phyloP scores from a whole-genome alignment of 2,329 filamentous ascomycete genomes.

The Neopestalotiopsis sp. region DNA sequence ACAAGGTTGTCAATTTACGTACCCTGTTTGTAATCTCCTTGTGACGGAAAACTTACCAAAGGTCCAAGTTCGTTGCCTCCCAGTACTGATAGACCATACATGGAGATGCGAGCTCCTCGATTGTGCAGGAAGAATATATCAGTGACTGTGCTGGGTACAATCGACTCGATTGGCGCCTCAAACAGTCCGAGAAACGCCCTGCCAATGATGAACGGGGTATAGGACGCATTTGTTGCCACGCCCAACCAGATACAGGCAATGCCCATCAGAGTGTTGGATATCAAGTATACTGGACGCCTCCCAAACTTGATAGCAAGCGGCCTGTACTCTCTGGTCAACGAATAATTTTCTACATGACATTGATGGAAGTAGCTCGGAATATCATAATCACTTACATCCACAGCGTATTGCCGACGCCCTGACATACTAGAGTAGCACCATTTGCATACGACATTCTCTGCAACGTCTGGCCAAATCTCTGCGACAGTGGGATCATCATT shows the following conservation, averaged over 20 bases:
- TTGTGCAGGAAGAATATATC: constrained; percentile 41
- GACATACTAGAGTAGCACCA: constrained; percentile 3
- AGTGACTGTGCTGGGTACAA: constrained; percentile 38
- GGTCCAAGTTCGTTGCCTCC: constrained; percentile 39
- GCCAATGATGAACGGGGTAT: constrained; percentile 11
- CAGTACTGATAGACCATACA: constrained; percentile 38
- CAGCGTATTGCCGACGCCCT: constrained; percentile 8
- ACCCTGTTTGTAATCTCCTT: background rate
- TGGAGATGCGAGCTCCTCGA: constrained; percentile 37
- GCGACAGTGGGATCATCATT: constrained; percentile 7
- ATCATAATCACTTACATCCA: constrained; percentile 7
- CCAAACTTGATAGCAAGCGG: constrained; percentile 9
- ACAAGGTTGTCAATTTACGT: background rate
- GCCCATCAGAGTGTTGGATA: constrained; percentile 8
- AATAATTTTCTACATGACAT: no score
- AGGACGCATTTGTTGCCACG: background rate
- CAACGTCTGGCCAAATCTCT: background rate
- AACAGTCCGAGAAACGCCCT: constrained; percentile 8
- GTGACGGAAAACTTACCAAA: constrained; percentile 19
- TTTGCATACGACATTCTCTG: constrained; percentile 8
- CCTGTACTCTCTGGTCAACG: background rate
- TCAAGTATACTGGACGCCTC: constrained; percentile 7
- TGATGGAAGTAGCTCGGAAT: background rate
- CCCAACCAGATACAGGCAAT: constrained; percentile 11
- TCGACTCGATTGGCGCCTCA: constrained; percentile 9